These are phyloP conservation scores for Carnegiea gigantea DNA, from an alignment of 179 eudicot species.

Conservation along the genomic window DNA sequence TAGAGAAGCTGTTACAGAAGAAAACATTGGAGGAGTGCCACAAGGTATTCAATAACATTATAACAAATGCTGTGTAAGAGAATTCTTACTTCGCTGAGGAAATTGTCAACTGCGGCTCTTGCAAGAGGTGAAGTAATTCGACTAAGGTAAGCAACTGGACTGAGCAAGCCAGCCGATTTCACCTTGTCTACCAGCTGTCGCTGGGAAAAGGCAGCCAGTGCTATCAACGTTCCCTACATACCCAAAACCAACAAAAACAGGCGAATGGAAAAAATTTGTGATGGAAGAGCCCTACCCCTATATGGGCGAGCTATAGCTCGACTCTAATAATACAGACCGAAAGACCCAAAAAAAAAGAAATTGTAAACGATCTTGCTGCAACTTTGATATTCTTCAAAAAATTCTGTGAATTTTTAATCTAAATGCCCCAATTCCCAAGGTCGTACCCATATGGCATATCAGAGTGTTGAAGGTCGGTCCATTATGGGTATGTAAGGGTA, in stretches of 20 bases:
- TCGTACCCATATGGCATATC: not conserved
- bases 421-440: not conserved
- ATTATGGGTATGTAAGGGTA: not conserved
- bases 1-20: slow-evolving; percentile 38
- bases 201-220: slow-evolving; percentile 63
- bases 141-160: slow-evolving; percentile 70
- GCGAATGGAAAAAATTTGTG: not conserved
- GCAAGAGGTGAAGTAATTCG: slow-evolving; percentile 62
- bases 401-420: not conserved
- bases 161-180: slow-evolving; percentile 64
- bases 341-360: too few species aligned
- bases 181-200: slow-evolving; percentile 46
- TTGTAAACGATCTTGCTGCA: too few species aligned
- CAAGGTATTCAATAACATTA: not conserved
- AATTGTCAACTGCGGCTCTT: slow-evolving; percentile 44
- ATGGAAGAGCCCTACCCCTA: too few species aligned
- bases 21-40: not conserved
- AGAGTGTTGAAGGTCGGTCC: not conserved
- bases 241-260: not conserved
- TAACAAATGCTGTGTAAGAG: not conserved
- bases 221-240: slow-evolving; percentile 71
- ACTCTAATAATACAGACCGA: too few species aligned
- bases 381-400: not conserved
- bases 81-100: slow-evolving; percentile 50
- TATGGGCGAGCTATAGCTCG: too few species aligned